Evolutionary conservation across 2,329 filamentous ascomycete genomes (phyloP).

Genomic region (Curvularia sp.): DNA sequence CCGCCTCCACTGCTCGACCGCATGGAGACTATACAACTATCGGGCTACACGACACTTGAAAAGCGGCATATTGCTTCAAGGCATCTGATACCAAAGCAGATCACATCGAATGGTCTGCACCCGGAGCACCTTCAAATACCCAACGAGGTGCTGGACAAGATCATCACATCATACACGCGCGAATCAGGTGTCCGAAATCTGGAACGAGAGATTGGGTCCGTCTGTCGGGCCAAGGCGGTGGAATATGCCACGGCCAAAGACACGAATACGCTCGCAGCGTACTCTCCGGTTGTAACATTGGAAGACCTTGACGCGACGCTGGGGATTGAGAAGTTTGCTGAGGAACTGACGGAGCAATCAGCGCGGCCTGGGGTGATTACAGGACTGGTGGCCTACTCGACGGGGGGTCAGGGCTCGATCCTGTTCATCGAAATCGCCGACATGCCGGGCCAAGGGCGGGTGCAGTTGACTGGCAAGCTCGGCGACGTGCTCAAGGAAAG

Average conservation of each 20-base stretch:
- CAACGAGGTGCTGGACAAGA: slow-evolving; percentile 88
- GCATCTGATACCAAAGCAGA: slow-evolving; percentile 96
- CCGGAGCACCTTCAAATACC: slow-evolving; percentile 77
- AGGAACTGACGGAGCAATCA: slow-evolving; percentile 90
- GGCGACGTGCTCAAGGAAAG: slow-evolving; percentile 97
- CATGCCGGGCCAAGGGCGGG: slow-evolving; percentile 90
- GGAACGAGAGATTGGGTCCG: slow-evolving; percentile 92
- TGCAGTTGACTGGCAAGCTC: slow-evolving; percentile 95
- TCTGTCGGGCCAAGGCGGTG: slow-evolving; percentile 86
- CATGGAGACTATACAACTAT: slow-evolving; percentile 94
- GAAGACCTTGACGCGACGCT: slow-evolving; percentile 89
- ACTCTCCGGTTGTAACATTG: slow-evolving; percentile 75
- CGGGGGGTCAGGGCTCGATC: slow-evolving; percentile 91
- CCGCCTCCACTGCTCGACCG: slow-evolving; percentile 91
- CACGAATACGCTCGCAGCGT: slow-evolving; percentile 66
- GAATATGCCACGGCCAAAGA: slow-evolving; percentile 93
- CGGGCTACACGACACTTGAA: slow-evolving; percentile 95
- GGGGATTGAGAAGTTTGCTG: slow-evolving; percentile 91
- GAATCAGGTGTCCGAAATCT: slow-evolving; percentile 96
- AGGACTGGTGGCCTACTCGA: slow-evolving; percentile 92
- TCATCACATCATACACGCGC: slow-evolving; percentile 95
- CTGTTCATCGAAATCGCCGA: slow-evolving; percentile 98
- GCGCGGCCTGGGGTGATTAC: slow-evolving; percentile 89
- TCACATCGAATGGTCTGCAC: slow-evolving; percentile 84
- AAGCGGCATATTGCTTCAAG: slow-evolving; percentile 93